phyloP scores from a whole-genome alignment of 176 grass and related monocot genomes.

The Eleusine coracana region DNA sequence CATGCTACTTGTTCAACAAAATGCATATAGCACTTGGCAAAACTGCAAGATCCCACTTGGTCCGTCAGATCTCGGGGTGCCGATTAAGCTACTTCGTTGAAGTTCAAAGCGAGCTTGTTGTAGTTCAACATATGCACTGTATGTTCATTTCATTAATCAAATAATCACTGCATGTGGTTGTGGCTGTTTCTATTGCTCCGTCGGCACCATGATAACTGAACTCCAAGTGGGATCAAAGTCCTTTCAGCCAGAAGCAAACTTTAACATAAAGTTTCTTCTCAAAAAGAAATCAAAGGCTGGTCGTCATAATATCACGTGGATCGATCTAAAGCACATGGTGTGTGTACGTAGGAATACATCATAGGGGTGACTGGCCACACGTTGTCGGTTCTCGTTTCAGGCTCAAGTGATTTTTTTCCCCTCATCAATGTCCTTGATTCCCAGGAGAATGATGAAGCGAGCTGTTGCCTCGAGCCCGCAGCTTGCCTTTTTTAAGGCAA shows the following conservation, averaged over 20 bases:
- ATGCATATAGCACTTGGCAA: too few relatives aligned
- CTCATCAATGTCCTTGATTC: too few relatives aligned
- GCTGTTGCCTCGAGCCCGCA: too few relatives aligned
- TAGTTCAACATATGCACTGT: background rate
- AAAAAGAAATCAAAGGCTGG: background rate
- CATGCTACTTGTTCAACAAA: too few relatives aligned
- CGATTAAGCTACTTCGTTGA: slow-evolving; percentile 32
- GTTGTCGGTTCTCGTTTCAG: too few relatives aligned
- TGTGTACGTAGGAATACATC: background rate
- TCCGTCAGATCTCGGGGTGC: slow-evolving; percentile 3
- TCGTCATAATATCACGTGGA: background rate
- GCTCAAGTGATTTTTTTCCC: too few relatives aligned
- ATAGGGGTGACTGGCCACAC: too few relatives aligned
- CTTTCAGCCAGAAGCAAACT: slow-evolving; percentile 36
- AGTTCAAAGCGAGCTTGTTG: background rate
- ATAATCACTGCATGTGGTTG: slow-evolving; percentile 43
- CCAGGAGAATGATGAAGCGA: too few relatives aligned
- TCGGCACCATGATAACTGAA: background rate
- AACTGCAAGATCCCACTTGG: background rate
- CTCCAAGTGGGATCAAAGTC: background rate
- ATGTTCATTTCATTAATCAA: background rate
- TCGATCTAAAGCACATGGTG: background rate
- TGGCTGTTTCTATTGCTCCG: slow-evolving; percentile 28
- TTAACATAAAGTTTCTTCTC: slow-evolving; percentile 25
- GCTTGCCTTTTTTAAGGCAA: too few relatives aligned